phyloP scores from a whole-genome alignment of 75 land plant species.

The Cryptomeria japonica region DNA sequence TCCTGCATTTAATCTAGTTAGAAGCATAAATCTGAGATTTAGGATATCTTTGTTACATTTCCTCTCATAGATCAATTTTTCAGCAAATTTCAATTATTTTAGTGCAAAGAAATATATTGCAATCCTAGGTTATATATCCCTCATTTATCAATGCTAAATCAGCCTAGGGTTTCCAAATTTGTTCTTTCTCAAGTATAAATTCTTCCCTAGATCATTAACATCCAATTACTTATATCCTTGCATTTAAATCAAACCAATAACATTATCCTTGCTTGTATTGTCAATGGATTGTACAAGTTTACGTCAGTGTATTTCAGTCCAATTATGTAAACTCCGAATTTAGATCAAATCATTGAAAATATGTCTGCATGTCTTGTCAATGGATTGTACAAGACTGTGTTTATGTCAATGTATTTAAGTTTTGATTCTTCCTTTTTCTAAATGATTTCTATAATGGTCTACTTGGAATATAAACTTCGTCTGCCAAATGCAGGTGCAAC shows the following conservation, averaged over 20 bases:
- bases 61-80: too few species aligned
- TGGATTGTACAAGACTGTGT: neutral
- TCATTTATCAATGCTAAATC: too few species aligned
- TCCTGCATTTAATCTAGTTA: too few species aligned
- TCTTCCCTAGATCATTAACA: neutral
- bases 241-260: neutral
- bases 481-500: constrained; percentile 56
- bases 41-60: too few species aligned
- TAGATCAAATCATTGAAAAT: neutral
- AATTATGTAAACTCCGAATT: too few species aligned
- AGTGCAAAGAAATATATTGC: too few species aligned
- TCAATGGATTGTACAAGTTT: neutral
- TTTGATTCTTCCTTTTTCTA: neutral
- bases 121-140: too few species aligned
- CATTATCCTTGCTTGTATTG: neutral
- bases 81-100: too few species aligned
- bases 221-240: neutral
- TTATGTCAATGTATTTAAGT: neutral
- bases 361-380: neutral
- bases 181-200: neutral
- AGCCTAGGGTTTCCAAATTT: too few species aligned
- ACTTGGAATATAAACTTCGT: neutral
- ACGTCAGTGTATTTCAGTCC: neutral
- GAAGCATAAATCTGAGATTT: too few species aligned
- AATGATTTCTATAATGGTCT: neutral